These are phyloP conservation scores for Actinomortierella wolfii DNA, from an alignment of 371 early-diverging fungal species.

Conservation along the genomic window DNA sequence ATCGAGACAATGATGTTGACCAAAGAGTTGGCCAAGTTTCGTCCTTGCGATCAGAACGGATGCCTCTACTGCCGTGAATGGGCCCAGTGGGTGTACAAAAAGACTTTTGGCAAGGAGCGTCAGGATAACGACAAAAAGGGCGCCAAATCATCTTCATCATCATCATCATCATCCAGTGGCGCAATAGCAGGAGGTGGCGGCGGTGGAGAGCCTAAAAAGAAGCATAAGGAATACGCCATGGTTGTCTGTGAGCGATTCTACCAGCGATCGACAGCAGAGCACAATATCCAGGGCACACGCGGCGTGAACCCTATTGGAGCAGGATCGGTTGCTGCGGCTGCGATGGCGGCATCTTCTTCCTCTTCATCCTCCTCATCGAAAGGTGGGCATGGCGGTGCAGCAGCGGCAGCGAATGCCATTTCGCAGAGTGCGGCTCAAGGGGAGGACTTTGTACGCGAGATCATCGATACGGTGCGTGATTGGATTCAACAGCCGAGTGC, in stretches of 20 bases:
- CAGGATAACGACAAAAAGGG: too few relatives aligned
- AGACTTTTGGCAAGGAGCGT: conserved; percentile 54
- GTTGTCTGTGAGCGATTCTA: conserved; percentile 38
- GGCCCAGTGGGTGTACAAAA: conserved; percentile 81
- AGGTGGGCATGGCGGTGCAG: background rate
- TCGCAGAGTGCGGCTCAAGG: too few relatives aligned
- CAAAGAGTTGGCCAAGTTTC: conserved; percentile 75
- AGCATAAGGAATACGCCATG: conserved; percentile 48
- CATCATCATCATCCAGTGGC: too few relatives aligned
- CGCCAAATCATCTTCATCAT: too few relatives aligned
- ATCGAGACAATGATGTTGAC: conserved; percentile 60
- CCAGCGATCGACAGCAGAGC: conserved; percentile 38
- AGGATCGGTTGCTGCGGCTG: conserved; percentile 44
- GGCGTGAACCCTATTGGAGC: conserved; percentile 24
- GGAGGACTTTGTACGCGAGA: conserved; percentile 37
- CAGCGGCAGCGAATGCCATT: background rate
- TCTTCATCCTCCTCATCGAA: too few relatives aligned
- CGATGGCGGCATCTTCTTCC: conserved; percentile 22
- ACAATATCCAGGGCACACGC: background rate
- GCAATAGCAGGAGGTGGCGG: conserved; percentile 16
- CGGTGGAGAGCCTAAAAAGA: conserved; percentile 46
- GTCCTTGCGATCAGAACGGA: conserved; percentile 77
- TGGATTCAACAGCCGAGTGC: conserved; percentile 48
- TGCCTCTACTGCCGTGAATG: conserved; percentile 86
- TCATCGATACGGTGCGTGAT: conserved; percentile 39